Base-by-base conservation (phyloP, 768 basidiomycete genomes). In the Rhizopogon vinicolor region DNA sequence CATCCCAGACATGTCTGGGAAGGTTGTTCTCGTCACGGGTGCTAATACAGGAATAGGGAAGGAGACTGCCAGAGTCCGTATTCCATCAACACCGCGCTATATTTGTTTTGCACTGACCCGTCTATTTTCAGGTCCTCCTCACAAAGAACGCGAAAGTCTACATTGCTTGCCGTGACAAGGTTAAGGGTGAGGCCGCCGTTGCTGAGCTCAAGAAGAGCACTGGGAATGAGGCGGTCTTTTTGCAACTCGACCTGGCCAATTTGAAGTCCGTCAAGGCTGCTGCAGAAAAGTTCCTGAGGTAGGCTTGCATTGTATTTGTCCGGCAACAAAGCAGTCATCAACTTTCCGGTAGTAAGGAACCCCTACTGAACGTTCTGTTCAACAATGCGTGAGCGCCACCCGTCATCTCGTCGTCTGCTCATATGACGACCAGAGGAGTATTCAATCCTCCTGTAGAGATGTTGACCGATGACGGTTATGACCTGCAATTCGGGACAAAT, bases 111-210 rank as follows among this genome's bases (percentile, higher is more conserved):
- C 16, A 33, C 29, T 35, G 29, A 52, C 35, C 5, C 22, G n/a
- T 8, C 12, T 5, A 33, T 28, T 25, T 8, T 37, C 29, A 78
- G 75, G 73, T 65, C 12, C 65, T 81, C 18, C 68, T 82, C 3
- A 52, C 56, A 1, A 75, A 76, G 54, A 74, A 78, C 56, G 81
- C 80, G 6, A 79, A 74, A 46, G 81, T 84, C 1, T 84, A 82
- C 58, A 57, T 83, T 25, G 78, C 75, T 0, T 66, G 71, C 14
- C 71, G 81, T 5, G 72, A 63, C 52, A 49, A 69, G 49, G 62
- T 62, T 16, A 82, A 74, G 51, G 74, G 70, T 1, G 58, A 65
- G 9, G 60, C 53, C 6, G 77, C 75, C 3, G 76, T 81, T 37
- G 57, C 61, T 8, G 68, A 76, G 3, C 63, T 83, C n/a, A 70